Percentiles rank a stretch among this genome's conserved stretches.
Evolutionary conservation across 2,329 filamentous ascomycete species (phyloP).

Genomic region (Chrysosporium queenslandicum): DNA sequence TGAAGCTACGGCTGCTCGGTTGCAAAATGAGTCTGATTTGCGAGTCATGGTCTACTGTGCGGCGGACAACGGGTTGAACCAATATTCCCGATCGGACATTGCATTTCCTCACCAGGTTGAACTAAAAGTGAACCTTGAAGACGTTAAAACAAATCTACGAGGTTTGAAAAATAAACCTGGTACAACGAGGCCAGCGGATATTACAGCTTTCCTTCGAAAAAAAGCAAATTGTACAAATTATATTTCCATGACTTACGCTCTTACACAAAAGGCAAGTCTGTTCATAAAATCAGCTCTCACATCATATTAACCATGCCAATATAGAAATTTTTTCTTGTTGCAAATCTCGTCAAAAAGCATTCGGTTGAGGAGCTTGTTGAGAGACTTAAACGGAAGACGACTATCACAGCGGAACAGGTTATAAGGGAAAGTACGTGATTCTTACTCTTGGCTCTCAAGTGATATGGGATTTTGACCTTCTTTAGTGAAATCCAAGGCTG

Average conservation of each 20-base stretch:
- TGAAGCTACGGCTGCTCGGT: conserved; percentile 44
- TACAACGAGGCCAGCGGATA: conserved; percentile 84
- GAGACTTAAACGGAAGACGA: conserved; percentile 54
- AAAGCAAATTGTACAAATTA: conserved; percentile 61
- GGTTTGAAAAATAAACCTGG: conserved; percentile 94
- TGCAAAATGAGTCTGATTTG: conserved; percentile 52
- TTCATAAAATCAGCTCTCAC: neutral
- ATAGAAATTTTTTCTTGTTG: conserved; percentile 61
- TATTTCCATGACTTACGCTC: conserved; percentile 78
- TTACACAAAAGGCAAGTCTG: conserved; percentile 67
- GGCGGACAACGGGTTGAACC: conserved; percentile 47
- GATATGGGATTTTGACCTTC: conserved; percentile 17
- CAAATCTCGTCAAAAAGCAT: conserved; percentile 66
- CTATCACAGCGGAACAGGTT: conserved; percentile 71
- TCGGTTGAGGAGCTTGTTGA: conserved; percentile 61
- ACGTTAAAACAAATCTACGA: conserved; percentile 85
- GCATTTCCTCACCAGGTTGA: conserved; percentile 88
- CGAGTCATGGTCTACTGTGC: conserved; percentile 79
- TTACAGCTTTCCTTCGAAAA: conserved; percentile 65
- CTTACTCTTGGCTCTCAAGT: neutral
- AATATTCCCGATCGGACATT: conserved; percentile 57
- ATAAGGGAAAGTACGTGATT: conserved; percentile 63
- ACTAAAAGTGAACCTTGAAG: conserved; percentile 76
- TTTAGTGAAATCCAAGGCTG: conserved; percentile 66
- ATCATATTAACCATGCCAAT: neutral